These are phyloP conservation scores for Acer negundo DNA, from an alignment of 345 rosid species.

Conservation along the genomic window DNA sequence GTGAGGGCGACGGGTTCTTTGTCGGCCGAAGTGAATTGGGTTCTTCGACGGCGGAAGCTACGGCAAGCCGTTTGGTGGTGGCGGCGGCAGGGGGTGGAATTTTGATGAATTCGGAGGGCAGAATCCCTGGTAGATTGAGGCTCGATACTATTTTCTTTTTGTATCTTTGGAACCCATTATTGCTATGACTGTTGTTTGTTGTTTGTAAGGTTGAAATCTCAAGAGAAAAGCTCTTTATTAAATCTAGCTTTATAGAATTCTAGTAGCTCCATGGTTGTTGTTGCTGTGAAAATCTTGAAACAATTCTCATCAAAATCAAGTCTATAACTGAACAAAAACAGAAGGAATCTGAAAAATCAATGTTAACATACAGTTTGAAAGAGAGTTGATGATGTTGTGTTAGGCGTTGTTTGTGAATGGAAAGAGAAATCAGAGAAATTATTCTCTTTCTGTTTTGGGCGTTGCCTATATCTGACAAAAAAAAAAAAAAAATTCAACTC, in stretches of 20 bases:
- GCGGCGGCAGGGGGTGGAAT: conserved; percentile 72
- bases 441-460: conserved; percentile 43
- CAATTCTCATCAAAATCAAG: neutral
- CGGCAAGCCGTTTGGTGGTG: conserved; percentile 49
- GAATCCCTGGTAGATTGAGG: too few species aligned
- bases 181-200: conserved; percentile 29
- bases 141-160: too few species aligned
- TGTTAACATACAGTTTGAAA: conserved; percentile 38
- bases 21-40: conserved; percentile 48
- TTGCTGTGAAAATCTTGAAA: conserved; percentile 34
- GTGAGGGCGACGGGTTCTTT: conserved; percentile 41
- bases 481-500: too few species aligned
- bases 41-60: conserved; percentile 47
- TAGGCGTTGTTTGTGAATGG: conserved; percentile 40
- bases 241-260: conserved; percentile 33
- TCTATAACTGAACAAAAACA: conserved; percentile 4
- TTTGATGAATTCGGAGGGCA: conserved; percentile 56
- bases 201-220: conserved; percentile 43
- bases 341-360: neutral
- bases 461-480: too few species aligned
- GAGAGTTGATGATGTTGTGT: conserved; percentile 25
- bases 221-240: conserved; percentile 42
- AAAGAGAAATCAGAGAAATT: conserved; percentile 54
- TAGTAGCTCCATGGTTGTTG: conserved; percentile 51
- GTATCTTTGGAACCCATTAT: conserved; percentile 31